Conservation (phyloP, 257 asterid genomes). For the Capsicum rhomboideum region DNA sequence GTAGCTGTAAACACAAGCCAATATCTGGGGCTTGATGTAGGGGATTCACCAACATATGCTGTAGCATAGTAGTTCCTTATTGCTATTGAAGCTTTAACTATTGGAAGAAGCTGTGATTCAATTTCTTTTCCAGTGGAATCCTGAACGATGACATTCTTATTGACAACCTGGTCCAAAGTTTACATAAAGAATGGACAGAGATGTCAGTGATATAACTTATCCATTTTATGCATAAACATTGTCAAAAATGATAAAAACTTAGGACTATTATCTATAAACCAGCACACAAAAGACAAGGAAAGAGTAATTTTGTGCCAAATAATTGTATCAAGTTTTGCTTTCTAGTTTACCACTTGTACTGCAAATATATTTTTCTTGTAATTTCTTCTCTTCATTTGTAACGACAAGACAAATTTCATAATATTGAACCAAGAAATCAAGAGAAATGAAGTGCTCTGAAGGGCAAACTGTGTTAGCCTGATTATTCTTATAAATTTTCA, state of each 20-base stretch:
- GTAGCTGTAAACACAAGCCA: conserved; percentile 79
- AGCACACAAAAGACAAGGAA: background rate
- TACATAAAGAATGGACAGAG: background rate
- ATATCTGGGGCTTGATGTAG: conserved; percentile 37
- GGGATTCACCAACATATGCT: conserved; percentile 54
- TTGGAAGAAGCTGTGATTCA: conserved; percentile 63
- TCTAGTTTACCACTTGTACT: background rate
- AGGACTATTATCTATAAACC: background rate
- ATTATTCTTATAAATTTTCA: background rate
- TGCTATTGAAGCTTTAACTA: conserved; percentile 49
- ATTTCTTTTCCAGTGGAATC: conserved; percentile 70
- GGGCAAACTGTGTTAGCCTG: background rate
- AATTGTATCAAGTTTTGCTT: background rate
- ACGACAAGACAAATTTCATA: background rate
- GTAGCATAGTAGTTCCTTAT: conserved; percentile 43
- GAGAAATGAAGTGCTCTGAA: background rate
- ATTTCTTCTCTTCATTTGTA: background rate
- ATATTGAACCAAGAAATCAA: background rate
- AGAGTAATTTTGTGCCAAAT: background rate
- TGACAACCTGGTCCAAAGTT: conserved; percentile 49
- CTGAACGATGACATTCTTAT: conserved; percentile 43
- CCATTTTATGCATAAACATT: background rate
- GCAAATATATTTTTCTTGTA: background rate
- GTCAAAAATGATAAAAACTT: background rate
- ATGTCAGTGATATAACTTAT: background rate